phyloP scores from a whole-genome alignment of 2,329 filamentous ascomycete genomes.

The Metarhizium humberi region DNA sequence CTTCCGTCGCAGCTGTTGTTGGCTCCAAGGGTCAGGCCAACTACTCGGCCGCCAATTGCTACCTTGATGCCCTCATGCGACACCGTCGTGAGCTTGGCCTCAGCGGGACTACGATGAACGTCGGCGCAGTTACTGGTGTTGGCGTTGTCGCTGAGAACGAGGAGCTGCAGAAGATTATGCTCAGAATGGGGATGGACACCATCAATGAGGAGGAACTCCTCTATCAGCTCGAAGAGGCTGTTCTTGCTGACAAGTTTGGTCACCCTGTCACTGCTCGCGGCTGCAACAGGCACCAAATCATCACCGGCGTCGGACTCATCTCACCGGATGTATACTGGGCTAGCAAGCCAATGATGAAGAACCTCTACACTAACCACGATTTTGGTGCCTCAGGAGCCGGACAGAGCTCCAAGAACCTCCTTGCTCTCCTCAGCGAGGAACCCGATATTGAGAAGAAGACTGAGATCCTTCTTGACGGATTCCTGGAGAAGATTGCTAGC shows the following conservation, averaged over 20 bases:
- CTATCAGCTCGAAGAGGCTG: conserved; percentile 13
- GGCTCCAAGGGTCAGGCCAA: conserved; percentile 21
- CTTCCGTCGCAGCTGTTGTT: conserved; percentile 18
- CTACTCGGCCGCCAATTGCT: conserved; percentile 27
- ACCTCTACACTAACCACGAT: conserved; percentile 15
- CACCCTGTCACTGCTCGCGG: conserved; percentile 8
- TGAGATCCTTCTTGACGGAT: conserved; percentile 9
- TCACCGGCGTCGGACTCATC: conserved; percentile 14
- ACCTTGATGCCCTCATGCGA: conserved; percentile 22
- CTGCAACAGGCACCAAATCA: conserved; percentile 14
- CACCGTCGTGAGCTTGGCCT: conserved; percentile 20
- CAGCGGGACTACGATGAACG: conserved; percentile 23
- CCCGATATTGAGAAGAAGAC: conserved; percentile 5
- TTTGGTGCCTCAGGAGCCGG: conserved; percentile 8
- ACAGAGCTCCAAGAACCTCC: conserved; percentile 11
- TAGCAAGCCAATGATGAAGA: conserved; percentile 13
- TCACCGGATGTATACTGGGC: conserved; percentile 15
- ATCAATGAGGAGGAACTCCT: conserved; percentile 15
- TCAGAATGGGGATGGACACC: conserved; percentile 9
- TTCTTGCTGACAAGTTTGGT: conserved; percentile 8
- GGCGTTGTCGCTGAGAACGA: conserved; percentile 10
- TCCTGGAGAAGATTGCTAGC: conserved; percentile 12
- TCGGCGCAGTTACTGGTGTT: conserved; percentile 20
- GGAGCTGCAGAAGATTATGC: conserved; percentile 7
- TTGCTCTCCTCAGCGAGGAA: conserved; percentile 8